Percentiles rank a stretch among this genome's conserved stretches.
These are phyloP conservation scores for Scleromitrula shiraiana DNA, from an alignment of 2,329 filamentous ascomycete genomes.

Conservation along the genomic window DNA sequence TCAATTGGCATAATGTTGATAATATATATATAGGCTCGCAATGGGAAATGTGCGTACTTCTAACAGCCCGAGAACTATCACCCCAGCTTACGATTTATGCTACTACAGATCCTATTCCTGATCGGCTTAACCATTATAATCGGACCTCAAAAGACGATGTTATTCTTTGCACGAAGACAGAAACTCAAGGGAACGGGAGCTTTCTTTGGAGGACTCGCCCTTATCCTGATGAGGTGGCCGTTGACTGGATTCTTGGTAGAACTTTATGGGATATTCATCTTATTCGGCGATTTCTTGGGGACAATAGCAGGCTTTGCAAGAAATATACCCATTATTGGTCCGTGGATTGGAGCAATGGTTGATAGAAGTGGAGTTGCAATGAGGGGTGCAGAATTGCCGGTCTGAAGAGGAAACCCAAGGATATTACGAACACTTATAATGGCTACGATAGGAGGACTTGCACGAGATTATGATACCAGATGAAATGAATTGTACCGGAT, in stretches of 20 bases:
- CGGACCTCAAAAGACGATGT: conserved; percentile 78
- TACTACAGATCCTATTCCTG: conserved; percentile 81
- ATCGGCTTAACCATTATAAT: conserved; percentile 95
- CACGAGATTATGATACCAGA: background rate
- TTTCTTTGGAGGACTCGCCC: conserved; percentile 71
- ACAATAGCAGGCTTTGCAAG: conserved; percentile 85
- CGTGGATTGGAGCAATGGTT: conserved; percentile 69
- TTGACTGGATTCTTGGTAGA: conserved; percentile 86
- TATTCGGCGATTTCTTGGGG: conserved; percentile 94
- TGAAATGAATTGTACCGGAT: background rate
- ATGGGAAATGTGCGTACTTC: conserved; percentile 66
- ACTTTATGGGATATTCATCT: conserved; percentile 81
- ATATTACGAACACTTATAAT: background rate
- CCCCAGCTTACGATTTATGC: conserved; percentile 32
- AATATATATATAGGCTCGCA: conserved; percentile 58
- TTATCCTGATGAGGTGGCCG: conserved; percentile 88
- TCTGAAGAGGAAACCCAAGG: conserved; percentile 38
- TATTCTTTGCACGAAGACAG: conserved; percentile 90
- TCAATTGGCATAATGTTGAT: background rate
- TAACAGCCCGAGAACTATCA: conserved; percentile 27
- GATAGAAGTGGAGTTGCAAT: conserved; percentile 63
- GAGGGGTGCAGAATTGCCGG: conserved; percentile 70
- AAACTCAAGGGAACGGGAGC: conserved; percentile 88
- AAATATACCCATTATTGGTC: conserved; percentile 76
- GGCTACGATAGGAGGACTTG: background rate